Conservation (phyloP, 495 filamentous ascomycete genomes). For the Aspergillus leporis region DNA sequence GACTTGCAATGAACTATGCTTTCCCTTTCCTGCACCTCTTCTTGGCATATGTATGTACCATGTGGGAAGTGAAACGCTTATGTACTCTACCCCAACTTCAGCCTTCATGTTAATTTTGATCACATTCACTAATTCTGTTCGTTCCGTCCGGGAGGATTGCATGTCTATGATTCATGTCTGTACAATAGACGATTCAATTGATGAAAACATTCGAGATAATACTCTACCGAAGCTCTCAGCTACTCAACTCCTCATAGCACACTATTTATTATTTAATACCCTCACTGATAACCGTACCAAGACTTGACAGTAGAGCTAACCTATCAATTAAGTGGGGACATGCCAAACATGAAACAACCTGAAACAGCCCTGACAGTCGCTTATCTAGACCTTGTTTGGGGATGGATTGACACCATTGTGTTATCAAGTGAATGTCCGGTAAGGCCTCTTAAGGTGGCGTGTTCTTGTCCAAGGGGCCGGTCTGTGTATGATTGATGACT, state of each 20-base stretch:
- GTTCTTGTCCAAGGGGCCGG: too few relatives aligned
- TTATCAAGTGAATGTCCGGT: too few relatives aligned
- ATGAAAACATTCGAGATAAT: neutral
- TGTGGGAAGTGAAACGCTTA: slow-evolving; percentile 5
- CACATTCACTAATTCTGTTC: slow-evolving; percentile 5
- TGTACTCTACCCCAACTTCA: slow-evolving; percentile 17
- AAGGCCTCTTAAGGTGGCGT: too few relatives aligned
- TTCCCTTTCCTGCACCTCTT: neutral
- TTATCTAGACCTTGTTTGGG: too few relatives aligned
- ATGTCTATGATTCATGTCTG: slow-evolving; percentile 20
- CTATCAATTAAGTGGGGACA: slow-evolving; percentile 1
- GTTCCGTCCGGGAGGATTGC: neutral
- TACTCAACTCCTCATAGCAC: neutral
- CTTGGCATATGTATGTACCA: slow-evolving; percentile 10
- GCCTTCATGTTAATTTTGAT: neutral
- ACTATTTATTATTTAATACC: neutral
- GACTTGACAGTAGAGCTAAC: neutral
- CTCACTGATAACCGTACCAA: neutral
- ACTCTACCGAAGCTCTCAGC: neutral
- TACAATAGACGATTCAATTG: slow-evolving; percentile 26
- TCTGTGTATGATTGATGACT: too few relatives aligned
- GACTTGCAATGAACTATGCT: neutral
- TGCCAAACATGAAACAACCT: slow-evolving; percentile 8
- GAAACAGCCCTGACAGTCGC: slow-evolving; percentile 4
- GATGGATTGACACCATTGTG: too few relatives aligned